These are phyloP conservation scores for Physcomitrium patens DNA, from an alignment of 225 moss, liverwort and hornwort species.

Conservation along the genomic window DNA sequence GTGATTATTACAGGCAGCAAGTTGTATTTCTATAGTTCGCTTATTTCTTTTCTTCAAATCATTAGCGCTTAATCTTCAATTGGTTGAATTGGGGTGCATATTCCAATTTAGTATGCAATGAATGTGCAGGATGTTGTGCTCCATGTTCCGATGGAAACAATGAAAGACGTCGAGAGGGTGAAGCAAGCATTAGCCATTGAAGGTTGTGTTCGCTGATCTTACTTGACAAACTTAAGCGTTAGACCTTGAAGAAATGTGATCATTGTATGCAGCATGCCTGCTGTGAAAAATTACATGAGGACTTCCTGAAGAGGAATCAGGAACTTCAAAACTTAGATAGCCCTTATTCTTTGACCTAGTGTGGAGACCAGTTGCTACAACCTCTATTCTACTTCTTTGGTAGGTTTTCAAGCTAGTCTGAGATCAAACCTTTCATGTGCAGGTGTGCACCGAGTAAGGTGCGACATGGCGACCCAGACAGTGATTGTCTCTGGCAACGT, in stretches of 20 bases:
- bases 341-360: background rate
- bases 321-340: background rate
- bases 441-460: slow-evolving; percentile 55
- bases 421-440: background rate
- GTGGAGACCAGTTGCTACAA: background rate
- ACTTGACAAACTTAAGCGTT: background rate
- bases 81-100: background rate
- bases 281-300: background rate
- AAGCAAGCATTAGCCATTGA: slow-evolving; percentile 55
- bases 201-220: slow-evolving; percentile 22
- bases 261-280: background rate
- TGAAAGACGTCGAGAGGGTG: slow-evolving; percentile 57
- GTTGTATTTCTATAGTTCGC: background rate
- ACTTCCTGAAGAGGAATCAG: background rate
- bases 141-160: slow-evolving; percentile 51
- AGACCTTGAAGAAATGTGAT: no score
- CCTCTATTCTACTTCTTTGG: background rate
- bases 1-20: background rate
- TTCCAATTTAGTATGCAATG: slow-evolving; percentile 19
- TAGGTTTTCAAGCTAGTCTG: background rate
- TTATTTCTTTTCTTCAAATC: background rate
- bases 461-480: slow-evolving; percentile 44
- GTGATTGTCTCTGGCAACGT: slow-evolving; percentile 53
- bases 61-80: background rate
- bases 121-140: slow-evolving; percentile 56